Base-by-base conservation (phyloP, 345 rosid species). In the Pugionium dolabratum region DNA sequence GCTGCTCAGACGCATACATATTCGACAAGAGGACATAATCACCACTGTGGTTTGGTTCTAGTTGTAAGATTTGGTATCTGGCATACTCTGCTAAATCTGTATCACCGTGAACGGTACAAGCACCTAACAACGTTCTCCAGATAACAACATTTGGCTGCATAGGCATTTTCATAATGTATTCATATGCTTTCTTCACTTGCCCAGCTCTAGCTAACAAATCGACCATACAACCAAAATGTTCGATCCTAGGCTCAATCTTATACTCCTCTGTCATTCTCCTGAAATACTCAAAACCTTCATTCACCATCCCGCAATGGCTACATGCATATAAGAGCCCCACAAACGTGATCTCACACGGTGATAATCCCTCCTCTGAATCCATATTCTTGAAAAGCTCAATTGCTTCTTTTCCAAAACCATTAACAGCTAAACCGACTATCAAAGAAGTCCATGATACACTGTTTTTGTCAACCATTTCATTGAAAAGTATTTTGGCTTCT, bases 201-300 rank as follows among this genome's bases (percentile, higher is more conserved):
- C 98, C 95, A 11, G 96, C 89, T 64, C 98, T 75, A 39, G 95
- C 86, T 74, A 89, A 64, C 79, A 92, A 65, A 82, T 92, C 98
- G 18, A 91, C 90, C 86, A 89, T 85, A 65, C 98, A 89, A 62
- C 96, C 98, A 59, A 75, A 68, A 77, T 92, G 98, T 65, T 92
- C 96, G 4, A 89, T 84, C 73, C 75, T 78, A n/a, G 98, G 89
- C 64, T 70, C 64, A 46, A 92, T 82, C 37, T 83, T 78, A 68
- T 77, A 82, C 63, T 84, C 79, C 6, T 86, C 87, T 71, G 51
- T 73, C 95, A 89, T 92, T 66, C 75, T 83, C 29, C 4, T 57
- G 50, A 92, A 85, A 77, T 84, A 85, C 54, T 49, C 43, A 65
- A 87, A 89, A 39, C 95, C 98, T 63, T 86, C 83, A 35, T 82